Evolutionary conservation across 768 basidiomycete species (phyloP).

Genomic region (Hygrophorus russula): DNA sequence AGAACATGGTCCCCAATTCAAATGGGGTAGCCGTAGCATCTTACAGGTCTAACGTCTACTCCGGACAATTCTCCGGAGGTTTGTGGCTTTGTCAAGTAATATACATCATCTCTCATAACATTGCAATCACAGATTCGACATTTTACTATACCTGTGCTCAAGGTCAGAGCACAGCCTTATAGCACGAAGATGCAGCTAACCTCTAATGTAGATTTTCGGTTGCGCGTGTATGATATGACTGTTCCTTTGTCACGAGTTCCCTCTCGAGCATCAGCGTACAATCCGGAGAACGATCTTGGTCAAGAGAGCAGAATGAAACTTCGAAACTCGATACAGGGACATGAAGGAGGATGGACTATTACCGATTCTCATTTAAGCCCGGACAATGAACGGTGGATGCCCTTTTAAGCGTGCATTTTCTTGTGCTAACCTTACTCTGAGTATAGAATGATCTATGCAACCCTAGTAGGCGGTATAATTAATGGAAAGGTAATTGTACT

Average conservation of each 20-base stretch:
- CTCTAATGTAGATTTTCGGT: constrained; percentile 56
- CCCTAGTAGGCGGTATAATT: constrained; percentile 45
- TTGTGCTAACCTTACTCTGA: background rate
- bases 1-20: constrained; percentile 72
- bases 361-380: constrained; percentile 89
- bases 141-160: constrained; percentile 92
- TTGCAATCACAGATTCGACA: constrained; percentile 48
- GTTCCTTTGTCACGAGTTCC: constrained; percentile 24
- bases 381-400: constrained; percentile 67
- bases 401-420: background rate
- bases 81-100: constrained; percentile 3
- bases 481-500: constrained; percentile 1
- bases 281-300: constrained; percentile 7
- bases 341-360: constrained; percentile 81
- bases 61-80: constrained; percentile 77
- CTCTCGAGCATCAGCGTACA: background rate
- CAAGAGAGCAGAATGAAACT: constrained; percentile 34
- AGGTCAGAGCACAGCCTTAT: constrained; percentile 29
- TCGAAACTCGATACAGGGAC: constrained; percentile 60
- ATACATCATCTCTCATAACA: background rate
- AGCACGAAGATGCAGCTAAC: background rate
- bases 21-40: constrained; percentile 71
- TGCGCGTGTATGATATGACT: constrained; percentile 81
- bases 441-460: constrained; percentile 82
- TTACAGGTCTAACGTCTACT: constrained; percentile 68